Evolutionary conservation across 2,329 filamentous ascomycete species (phyloP).

Genomic region (Sclerotinia borealis): DNA sequence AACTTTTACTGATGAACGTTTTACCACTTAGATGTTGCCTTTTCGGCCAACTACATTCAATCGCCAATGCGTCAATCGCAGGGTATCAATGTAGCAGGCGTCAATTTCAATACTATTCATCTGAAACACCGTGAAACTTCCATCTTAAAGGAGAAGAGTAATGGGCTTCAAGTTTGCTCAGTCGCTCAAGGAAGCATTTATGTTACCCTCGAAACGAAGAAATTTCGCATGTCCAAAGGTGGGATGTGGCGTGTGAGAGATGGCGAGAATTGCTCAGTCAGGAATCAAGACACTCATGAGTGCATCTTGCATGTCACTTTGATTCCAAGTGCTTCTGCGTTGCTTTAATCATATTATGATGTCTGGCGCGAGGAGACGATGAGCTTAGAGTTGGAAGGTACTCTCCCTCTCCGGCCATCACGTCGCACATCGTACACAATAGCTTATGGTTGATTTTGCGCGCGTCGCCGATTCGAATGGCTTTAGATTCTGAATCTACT

Average conservation of each 20-base stretch:
- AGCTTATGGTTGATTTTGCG: constrained; percentile 62
- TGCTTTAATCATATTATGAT: not conserved
- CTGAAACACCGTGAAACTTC: not conserved
- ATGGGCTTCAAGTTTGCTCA: constrained; percentile 14
- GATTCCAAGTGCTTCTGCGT: not conserved
- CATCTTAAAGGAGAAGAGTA: not conserved
- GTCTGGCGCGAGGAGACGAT: not conserved
- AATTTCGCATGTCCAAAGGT: constrained; percentile 17
- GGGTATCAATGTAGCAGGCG: constrained; percentile 15
- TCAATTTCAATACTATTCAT: constrained; percentile 15
- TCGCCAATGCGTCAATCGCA: not conserved
- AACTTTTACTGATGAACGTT: not conserved
- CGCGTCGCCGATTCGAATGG: constrained; percentile 19
- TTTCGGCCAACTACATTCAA: constrained; percentile 19
- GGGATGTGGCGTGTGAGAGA: constrained; percentile 21
- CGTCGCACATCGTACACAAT: constrained; percentile 73
- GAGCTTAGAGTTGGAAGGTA: not conserved
- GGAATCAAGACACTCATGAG: not conserved
- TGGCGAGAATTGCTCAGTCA: constrained; percentile 17
- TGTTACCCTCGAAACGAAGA: constrained; percentile 14
- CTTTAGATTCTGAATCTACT: constrained; percentile 26
- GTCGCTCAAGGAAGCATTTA: constrained; percentile 18
- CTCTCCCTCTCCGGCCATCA: constrained; percentile 67
- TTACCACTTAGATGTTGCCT: constrained; percentile 20
- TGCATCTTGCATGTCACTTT: not conserved